These are phyloP conservation scores for Pichia kluyveri DNA, from an alignment of 805 yeast genomes.

Conservation along the genomic window DNA sequence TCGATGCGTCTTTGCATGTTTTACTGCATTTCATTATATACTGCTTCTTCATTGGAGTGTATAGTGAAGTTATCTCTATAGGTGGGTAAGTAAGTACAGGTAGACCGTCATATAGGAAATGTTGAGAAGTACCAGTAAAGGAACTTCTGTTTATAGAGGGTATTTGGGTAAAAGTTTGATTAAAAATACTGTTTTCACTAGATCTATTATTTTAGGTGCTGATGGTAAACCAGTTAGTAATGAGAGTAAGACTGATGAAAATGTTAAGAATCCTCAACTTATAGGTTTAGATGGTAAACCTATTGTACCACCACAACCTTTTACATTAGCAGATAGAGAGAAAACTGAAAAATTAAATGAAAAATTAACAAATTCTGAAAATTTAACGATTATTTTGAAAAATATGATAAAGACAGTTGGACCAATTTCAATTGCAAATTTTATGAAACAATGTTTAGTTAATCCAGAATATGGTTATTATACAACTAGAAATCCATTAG, in stretches of 20 bases:
- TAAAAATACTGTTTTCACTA: neutral
- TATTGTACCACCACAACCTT: neutral
- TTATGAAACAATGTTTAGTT: conserved; percentile 74
- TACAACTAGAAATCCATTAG: conserved; percentile 64
- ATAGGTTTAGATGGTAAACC: conserved; percentile 8
- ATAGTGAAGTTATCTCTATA: too few relatives aligned
- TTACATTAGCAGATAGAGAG: neutral
- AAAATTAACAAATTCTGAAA: conserved; percentile 3
- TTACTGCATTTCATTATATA: too few relatives aligned
- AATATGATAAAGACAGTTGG: conserved; percentile 60
- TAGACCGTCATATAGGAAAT: too few relatives aligned
- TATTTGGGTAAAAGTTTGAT: neutral
- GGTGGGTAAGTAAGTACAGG: too few relatives aligned
- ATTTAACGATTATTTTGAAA: conserved; percentile 26
- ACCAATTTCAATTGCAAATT: conserved; percentile 63
- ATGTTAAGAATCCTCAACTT: neutral
- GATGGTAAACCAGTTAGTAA: conserved; percentile 3
- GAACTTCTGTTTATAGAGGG: neutral
- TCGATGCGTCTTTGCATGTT: too few relatives aligned
- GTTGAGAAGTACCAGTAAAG: neutral
- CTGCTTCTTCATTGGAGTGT: too few relatives aligned
- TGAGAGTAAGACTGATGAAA: neutral
- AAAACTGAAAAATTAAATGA: conserved; percentile 1
- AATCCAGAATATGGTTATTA: conserved; percentile 76
- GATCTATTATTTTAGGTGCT: conserved; percentile 4